Percentiles rank a stretch among this genome's conserved stretches.
These are phyloP conservation scores for Macrophomina tecta DNA, from an alignment of 2,329 filamentous ascomycete species.

Conservation along the genomic window DNA sequence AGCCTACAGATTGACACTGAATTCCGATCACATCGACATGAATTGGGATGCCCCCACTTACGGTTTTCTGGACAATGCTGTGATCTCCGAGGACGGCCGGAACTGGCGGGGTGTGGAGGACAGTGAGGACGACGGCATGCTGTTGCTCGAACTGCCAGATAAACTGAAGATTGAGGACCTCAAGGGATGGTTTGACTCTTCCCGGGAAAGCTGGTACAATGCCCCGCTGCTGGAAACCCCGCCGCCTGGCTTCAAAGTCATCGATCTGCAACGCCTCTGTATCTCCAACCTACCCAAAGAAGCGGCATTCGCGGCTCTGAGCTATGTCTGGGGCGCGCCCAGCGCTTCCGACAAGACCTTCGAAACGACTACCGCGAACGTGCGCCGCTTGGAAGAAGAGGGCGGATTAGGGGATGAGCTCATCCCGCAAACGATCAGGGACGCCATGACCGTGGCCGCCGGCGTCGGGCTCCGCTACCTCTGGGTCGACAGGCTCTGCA, in stretches of 20 bases:
- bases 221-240: not conserved
- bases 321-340: conserved; percentile 30
- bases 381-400: not conserved
- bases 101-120: too few species aligned
- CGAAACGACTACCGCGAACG: conserved; percentile 1
- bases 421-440: conserved; percentile 27
- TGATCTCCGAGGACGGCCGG: too few species aligned
- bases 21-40: too few species aligned
- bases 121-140: too few species aligned
- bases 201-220: too few species aligned
- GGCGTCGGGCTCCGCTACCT: conserved; percentile 27
- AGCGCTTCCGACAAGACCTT: not conserved
- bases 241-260: not conserved
- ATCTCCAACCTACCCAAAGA: not conserved
- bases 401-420: not conserved
- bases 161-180: too few species aligned
- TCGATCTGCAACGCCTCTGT: not conserved
- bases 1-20: too few species aligned
- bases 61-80: too few species aligned
- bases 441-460: conserved; percentile 24
- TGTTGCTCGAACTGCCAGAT: too few species aligned
- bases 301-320: conserved; percentile 28
- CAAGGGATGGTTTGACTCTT: too few species aligned
- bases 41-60: too few species aligned
- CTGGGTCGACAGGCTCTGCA: conserved; percentile 33